Percentiles rank a stretch among this genome's conserved stretches.
These are phyloP conservation scores for Melanomma pulvis-pyrius DNA, from an alignment of 495 filamentous ascomycete genomes.

Conservation along the genomic window DNA sequence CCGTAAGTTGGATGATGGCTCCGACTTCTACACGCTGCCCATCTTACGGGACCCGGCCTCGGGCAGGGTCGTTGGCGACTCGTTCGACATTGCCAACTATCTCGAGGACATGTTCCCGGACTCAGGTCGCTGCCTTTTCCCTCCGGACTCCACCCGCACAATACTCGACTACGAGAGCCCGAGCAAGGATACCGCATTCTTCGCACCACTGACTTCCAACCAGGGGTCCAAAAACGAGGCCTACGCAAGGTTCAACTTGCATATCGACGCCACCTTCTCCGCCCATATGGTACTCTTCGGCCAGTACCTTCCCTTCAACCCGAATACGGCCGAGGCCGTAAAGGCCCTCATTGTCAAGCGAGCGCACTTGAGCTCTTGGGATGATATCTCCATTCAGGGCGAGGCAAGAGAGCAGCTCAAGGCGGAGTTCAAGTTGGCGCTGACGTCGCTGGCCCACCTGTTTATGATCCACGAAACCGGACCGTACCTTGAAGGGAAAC, in stretches of 20 bases:
- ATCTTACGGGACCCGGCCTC: constrained; percentile 56
- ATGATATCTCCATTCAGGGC: constrained; percentile 49
- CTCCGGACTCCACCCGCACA: constrained; percentile 22
- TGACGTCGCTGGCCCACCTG: constrained; percentile 52
- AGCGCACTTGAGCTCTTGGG: constrained; percentile 51
- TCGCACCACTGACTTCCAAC: constrained; percentile 30
- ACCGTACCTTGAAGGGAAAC: constrained; percentile 55
- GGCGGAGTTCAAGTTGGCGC: constrained; percentile 44
- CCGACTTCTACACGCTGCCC: constrained; percentile 62
- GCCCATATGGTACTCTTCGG: constrained; percentile 44
- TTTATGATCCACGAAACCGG: constrained; percentile 48
- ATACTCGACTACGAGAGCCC: constrained; percentile 33
- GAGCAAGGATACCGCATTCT: constrained; percentile 29
- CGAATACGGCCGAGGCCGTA: constrained; percentile 45
- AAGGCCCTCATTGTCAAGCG: constrained; percentile 55
- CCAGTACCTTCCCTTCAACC: constrained; percentile 51
- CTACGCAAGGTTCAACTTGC: constrained; percentile 52
- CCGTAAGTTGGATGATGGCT: constrained; percentile 61
- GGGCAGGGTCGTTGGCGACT: constrained; percentile 55
- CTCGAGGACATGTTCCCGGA: constrained; percentile 55
- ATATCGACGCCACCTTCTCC: constrained; percentile 57
- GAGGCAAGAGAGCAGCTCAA: constrained; percentile 50
- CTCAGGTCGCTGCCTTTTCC: constrained; percentile 48
- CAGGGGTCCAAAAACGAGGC: constrained; percentile 22
- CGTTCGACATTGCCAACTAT: constrained; percentile 64